These are phyloP conservation scores for Torulaspora maleeae DNA, from an alignment of 805 yeast species.

Conservation along the genomic window DNA sequence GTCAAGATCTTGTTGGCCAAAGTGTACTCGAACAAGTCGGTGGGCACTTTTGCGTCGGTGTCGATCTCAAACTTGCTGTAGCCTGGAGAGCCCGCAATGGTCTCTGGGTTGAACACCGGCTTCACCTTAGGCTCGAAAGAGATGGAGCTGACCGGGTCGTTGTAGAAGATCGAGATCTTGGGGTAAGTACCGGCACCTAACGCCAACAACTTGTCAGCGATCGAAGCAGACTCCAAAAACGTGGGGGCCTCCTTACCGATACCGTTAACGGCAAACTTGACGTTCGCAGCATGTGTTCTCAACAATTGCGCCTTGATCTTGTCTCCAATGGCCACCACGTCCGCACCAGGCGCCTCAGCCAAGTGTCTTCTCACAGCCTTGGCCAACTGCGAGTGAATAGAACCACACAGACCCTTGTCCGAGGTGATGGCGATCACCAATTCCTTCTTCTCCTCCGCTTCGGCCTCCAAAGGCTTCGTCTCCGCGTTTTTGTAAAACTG, in stretches of 20 bases:
- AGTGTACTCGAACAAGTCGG: slow-evolving; percentile 75
- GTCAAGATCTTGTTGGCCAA: slow-evolving; percentile 84
- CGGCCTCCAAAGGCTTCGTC: slow-evolving; percentile 51
- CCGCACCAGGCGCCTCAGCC: slow-evolving; percentile 59
- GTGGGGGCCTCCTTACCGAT: slow-evolving; percentile 97
- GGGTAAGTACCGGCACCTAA: slow-evolving; percentile 47
- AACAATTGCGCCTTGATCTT: slow-evolving; percentile 83
- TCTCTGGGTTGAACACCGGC: slow-evolving; percentile 61
- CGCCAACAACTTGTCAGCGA: slow-evolving; percentile 75
- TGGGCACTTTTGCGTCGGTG: slow-evolving; percentile 62
- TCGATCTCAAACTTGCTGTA: slow-evolving; percentile 77
- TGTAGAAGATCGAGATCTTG: slow-evolving; percentile 76
- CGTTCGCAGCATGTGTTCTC: slow-evolving; percentile 68
- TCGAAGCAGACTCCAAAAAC: slow-evolving; percentile 81
- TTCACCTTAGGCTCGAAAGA: slow-evolving; percentile 79
- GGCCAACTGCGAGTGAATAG: slow-evolving; percentile 92
- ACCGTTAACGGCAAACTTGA: slow-evolving; percentile 79
- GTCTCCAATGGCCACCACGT: slow-evolving; percentile 88
- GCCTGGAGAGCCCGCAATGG: slow-evolving; percentile 81
- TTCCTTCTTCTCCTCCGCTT: slow-evolving; percentile 46
- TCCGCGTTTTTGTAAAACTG: slow-evolving; percentile 80
- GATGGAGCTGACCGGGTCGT: slow-evolving; percentile 82
- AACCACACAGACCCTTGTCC: slow-evolving; percentile 98
- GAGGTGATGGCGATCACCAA: slow-evolving; percentile 86
- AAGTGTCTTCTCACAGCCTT: slow-evolving; percentile 75